Percentiles rank a stretch among this genome's conserved stretches.
These are phyloP conservation scores for Hymenoscyphus fraxineus DNA, from an alignment of 2,329 filamentous ascomycete species.

Conservation along the genomic window DNA sequence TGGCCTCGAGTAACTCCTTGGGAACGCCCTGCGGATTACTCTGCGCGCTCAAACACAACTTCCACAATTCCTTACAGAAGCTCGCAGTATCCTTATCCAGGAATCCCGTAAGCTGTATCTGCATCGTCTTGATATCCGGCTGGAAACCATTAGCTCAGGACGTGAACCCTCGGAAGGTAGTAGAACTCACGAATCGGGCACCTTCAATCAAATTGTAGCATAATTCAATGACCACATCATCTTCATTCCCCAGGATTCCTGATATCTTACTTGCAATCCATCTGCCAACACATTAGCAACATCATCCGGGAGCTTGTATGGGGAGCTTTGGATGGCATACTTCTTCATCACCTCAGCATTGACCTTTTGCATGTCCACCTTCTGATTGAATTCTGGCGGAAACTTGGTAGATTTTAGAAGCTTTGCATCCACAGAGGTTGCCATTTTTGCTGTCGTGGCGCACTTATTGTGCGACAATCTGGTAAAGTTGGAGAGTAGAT, in stretches of 20 bases:
- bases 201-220: conserved; percentile 69
- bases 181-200: conserved; percentile 63
- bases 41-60: conserved; percentile 85
- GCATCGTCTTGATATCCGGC: conserved; percentile 93
- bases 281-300: conserved; percentile 44
- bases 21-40: conserved; percentile 84
- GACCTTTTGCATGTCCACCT: conserved; percentile 96
- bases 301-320: conserved; percentile 13
- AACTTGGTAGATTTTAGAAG: conserved; percentile 90
- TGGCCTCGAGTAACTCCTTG: conserved; percentile 90
- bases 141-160: conserved; percentile 40
- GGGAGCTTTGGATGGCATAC: conserved; percentile 47
- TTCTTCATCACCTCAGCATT: conserved; percentile 98
- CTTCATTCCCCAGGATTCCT: conserved; percentile 84
- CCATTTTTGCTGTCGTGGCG: conserved; percentile 51
- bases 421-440: conserved; percentile 82
- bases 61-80: conserved; percentile 95
- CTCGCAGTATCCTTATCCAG: conserved; percentile 83
- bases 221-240: conserved; percentile 93
- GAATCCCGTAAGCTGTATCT: conserved; percentile 93
- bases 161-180: background rate
- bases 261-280: conserved; percentile 91
- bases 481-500: conserved; percentile 1
- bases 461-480: conserved; percentile 8
- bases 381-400: conserved; percentile 85